Conservation (phyloP, 2,329 filamentous ascomycete genomes). For the Canariomyces notabilis region DNA sequence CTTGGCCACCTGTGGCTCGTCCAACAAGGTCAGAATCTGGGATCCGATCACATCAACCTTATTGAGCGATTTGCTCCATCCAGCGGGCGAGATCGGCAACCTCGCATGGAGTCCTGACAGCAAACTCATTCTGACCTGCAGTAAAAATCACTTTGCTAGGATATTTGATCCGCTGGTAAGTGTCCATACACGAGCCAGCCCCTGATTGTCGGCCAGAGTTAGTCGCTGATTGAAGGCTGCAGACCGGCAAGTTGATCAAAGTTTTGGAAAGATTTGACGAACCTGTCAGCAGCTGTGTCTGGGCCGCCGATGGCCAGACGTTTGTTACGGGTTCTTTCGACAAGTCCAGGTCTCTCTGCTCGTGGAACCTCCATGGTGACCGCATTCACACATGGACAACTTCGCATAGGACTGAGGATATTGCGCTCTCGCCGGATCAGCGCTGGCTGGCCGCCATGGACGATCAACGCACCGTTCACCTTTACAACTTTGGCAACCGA, state of each 20-base stretch:
- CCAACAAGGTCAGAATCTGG: slow-evolving; percentile 74
- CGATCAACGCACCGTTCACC: slow-evolving; percentile 62
- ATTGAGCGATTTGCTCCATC: slow-evolving; percentile 60
- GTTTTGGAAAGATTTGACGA: slow-evolving; percentile 69
- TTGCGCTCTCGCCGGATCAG: slow-evolving; percentile 78
- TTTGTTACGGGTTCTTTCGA: slow-evolving; percentile 80
- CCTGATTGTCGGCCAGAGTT: not conserved
- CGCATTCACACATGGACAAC: slow-evolving; percentile 61
- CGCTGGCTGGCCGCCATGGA: slow-evolving; percentile 75
- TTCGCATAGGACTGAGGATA: slow-evolving; percentile 73
- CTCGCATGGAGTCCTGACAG: slow-evolving; percentile 92
- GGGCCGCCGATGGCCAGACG: slow-evolving; percentile 70
- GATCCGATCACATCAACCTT: slow-evolving; percentile 66
- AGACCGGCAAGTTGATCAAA: slow-evolving; percentile 61
- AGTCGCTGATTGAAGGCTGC: slow-evolving; percentile 4
- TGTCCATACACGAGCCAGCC: slow-evolving; percentile 9
- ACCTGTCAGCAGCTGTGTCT: slow-evolving; percentile 84
- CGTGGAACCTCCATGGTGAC: slow-evolving; percentile 64
- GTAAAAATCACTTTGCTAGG: slow-evolving; percentile 65
- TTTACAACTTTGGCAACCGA: slow-evolving; percentile 74
- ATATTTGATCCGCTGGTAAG: slow-evolving; percentile 69
- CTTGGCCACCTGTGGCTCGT: slow-evolving; percentile 76
- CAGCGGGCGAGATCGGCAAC: slow-evolving; percentile 64
- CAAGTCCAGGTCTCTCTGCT: slow-evolving; percentile 58
- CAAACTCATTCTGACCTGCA: slow-evolving; percentile 77